phyloP scores from a whole-genome alignment of 2,329 filamentous ascomycete genomes.

The Ceratocystis lukuohia region DNA sequence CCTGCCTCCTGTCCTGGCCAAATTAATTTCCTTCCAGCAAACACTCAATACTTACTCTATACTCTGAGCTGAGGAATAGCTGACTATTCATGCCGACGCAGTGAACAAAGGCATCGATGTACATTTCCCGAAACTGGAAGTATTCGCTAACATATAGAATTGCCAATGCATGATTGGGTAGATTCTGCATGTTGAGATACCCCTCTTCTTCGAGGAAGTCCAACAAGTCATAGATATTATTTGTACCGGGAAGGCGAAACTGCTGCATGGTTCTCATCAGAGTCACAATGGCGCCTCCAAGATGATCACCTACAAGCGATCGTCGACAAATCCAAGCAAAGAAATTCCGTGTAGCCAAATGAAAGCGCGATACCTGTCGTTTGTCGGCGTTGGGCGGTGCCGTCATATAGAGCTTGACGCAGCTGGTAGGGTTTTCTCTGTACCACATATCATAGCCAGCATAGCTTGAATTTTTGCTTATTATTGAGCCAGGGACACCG shows the following conservation, averaged over 20 bases:
- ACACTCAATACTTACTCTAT: constrained; percentile 36
- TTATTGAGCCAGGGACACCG: constrained; percentile 7
- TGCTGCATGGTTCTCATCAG: constrained; percentile 53
- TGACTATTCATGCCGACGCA: constrained; percentile 63
- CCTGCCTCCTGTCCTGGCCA: no score
- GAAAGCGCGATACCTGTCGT: constrained; percentile 45
- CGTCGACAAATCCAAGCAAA: constrained; percentile 56
- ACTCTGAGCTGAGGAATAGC: constrained; percentile 44
- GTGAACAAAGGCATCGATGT: constrained; percentile 61
- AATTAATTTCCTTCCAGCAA: no score
- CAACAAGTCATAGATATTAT: constrained; percentile 49
- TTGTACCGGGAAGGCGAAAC: constrained; percentile 39
- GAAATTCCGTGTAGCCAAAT: constrained; percentile 59
- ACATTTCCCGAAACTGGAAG: constrained; percentile 50
- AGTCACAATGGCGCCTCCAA: constrained; percentile 50
- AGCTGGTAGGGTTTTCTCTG: constrained; percentile 25
- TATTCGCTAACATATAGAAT: constrained; percentile 54
- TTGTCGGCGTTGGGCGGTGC: constrained; percentile 41
- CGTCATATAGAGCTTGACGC: constrained; percentile 55
- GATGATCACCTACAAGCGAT: constrained; percentile 52
- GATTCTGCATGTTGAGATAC: constrained; percentile 53
- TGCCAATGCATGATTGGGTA: constrained; percentile 55
- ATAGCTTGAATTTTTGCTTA: constrained; percentile 13
- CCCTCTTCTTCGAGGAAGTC: constrained; percentile 55
- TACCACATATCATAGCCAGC: constrained; percentile 27